A percentile compares a stretch with the other conserved stretches of the same genome.
phyloP scores from a whole-genome alignment of 108 stramenopile genomes.

The Stephanodiscus triporus region DNA sequence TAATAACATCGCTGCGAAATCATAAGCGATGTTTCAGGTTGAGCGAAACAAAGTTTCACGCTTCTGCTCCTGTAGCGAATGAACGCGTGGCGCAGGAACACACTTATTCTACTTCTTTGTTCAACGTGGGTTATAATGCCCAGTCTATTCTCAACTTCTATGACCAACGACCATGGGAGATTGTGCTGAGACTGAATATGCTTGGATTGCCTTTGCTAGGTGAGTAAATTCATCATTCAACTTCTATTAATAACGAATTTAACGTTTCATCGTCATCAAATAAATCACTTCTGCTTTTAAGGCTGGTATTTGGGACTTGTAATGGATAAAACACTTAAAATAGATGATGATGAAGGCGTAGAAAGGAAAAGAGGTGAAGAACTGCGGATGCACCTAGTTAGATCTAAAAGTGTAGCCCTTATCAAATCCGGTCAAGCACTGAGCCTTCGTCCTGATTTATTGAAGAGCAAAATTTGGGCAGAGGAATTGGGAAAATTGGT shows the following conservation, averaged over 20 bases:
- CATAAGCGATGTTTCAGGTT: not conserved
- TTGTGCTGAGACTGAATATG: slow-evolving; percentile 76
- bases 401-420: slow-evolving; percentile 72
- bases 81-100: slow-evolving; percentile 12
- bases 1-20: not conserved
- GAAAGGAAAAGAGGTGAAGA: slow-evolving; percentile 75
- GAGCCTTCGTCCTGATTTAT: slow-evolving; percentile 79
- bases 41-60: slow-evolving; percentile 1
- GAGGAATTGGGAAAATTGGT: slow-evolving; percentile 85
- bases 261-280: not conserved
- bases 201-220: slow-evolving; percentile 75
- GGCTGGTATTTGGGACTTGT: slow-evolving; percentile 78
- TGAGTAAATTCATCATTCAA: slow-evolving; percentile 16
- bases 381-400: slow-evolving; percentile 66
- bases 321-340: slow-evolving; percentile 64
- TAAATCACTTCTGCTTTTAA: not conserved
- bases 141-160: slow-evolving; percentile 65
- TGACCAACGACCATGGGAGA: slow-evolving; percentile 72
- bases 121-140: slow-evolving; percentile 76
- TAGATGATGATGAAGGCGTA: slow-evolving; percentile 51
- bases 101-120: slow-evolving; percentile 26
- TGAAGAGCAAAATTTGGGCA: slow-evolving; percentile 77
- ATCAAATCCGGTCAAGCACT: slow-evolving; percentile 88
- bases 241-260: no score
- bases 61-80: slow-evolving; percentile 19